phyloP scores from a whole-genome alignment of 345 rosid species.

The Acer saccharum region DNA sequence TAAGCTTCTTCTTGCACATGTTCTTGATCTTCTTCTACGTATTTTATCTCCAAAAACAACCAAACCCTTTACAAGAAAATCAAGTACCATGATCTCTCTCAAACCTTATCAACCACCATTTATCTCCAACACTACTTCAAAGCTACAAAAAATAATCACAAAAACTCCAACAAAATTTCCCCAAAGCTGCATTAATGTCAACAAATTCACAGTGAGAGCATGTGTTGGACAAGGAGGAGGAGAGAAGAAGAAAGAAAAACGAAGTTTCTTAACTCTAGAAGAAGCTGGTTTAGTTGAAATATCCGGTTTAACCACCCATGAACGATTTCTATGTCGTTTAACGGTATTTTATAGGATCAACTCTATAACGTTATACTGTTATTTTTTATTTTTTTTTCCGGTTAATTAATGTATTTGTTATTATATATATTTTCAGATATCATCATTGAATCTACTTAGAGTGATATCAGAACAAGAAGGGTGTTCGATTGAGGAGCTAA shows the following conservation, averaged over 20 bases:
- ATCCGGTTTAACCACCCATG: slow-evolving; percentile 78
- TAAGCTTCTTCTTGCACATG: background rate
- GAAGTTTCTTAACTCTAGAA: slow-evolving; percentile 67
- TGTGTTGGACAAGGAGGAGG: slow-evolving; percentile 39
- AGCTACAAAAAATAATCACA: background rate
- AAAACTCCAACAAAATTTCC: slow-evolving; percentile 11
- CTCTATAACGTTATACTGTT: no score
- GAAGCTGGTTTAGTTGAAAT: slow-evolving; percentile 92
- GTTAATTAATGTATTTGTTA: background rate
- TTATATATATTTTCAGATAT: slow-evolving; percentile 48
- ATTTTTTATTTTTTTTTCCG: no score
- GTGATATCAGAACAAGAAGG: slow-evolving; percentile 85
- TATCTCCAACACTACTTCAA: slow-evolving; percentile 8
- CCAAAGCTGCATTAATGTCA: slow-evolving; percentile 11
- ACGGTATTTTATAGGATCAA: slow-evolving; percentile 43
- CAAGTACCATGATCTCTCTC: slow-evolving; percentile 31
- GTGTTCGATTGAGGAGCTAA: slow-evolving; percentile 78
- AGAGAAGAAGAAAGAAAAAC: slow-evolving; percentile 40
- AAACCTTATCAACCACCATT: slow-evolving; percentile 28
- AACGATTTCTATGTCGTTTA: slow-evolving; percentile 79
- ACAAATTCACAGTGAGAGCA: slow-evolving; percentile 30
- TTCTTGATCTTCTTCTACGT: background rate
- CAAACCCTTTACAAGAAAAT: background rate
- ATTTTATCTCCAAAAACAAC: background rate
- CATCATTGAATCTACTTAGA: slow-evolving; percentile 76